A percentile compares a stretch with the other conserved stretches of the same genome.
These are phyloP conservation scores for Mrakiaceae sp. DNA, from an alignment of 1,284 basidiomycete species.

Conservation along the genomic window DNA sequence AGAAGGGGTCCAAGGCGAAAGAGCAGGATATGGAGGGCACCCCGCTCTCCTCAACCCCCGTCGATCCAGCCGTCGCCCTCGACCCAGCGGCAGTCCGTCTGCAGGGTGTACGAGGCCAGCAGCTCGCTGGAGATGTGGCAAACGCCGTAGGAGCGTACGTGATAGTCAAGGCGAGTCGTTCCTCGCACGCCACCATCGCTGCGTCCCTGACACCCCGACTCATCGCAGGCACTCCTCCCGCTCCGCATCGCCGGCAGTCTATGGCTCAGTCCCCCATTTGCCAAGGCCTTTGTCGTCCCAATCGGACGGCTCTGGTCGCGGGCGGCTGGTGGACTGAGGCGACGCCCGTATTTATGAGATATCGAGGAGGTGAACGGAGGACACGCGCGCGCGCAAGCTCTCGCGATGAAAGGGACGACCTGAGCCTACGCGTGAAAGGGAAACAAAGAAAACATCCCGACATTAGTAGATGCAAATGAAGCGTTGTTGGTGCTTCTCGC, in stretches of 20 bases:
- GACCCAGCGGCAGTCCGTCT: constrained; percentile 10
- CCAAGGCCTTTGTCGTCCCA: constrained; percentile 25
- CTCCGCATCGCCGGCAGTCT: constrained; percentile 61
- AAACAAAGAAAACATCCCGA: too few relatives aligned
- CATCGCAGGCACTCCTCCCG: constrained; percentile 57
- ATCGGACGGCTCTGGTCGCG: not conserved
- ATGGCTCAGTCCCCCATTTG: constrained; percentile 63
- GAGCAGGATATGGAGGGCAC: constrained; percentile 16
- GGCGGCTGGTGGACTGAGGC: too few relatives aligned
- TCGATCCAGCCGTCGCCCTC: not conserved
- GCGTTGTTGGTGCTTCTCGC: too few relatives aligned
- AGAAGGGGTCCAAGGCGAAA: constrained; percentile 33
- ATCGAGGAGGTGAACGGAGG: too few relatives aligned
- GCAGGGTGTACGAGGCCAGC: constrained; percentile 5
- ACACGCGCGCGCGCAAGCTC: too few relatives aligned
- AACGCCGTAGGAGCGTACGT: constrained; percentile 67
- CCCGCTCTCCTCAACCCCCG: not conserved
- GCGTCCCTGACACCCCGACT: not conserved
- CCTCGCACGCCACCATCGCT: not conserved
- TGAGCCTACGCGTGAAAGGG: too few relatives aligned
- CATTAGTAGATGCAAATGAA: too few relatives aligned
- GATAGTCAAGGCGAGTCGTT: constrained; percentile 55
- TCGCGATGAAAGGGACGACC: too few relatives aligned
- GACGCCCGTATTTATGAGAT: too few relatives aligned
- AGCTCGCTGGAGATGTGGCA: constrained; percentile 29